phyloP scores from a whole-genome alignment of 495 filamentous ascomycete species.

The Parachaetomium inaequale region DNA sequence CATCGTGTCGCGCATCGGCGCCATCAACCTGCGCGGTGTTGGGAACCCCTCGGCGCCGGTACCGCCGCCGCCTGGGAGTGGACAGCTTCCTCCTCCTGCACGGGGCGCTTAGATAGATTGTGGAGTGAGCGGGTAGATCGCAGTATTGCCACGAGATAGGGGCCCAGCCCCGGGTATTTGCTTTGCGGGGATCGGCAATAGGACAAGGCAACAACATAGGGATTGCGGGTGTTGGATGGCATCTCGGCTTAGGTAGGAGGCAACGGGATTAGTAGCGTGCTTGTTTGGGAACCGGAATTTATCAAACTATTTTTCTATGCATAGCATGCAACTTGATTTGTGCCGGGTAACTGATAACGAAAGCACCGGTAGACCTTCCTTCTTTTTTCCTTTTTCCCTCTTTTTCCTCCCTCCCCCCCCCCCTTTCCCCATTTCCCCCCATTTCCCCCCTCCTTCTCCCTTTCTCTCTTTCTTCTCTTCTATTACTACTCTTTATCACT shows the following conservation, averaged over 20 bases:
- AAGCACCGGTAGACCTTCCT: too few species aligned
- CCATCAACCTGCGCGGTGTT: slow-evolving; percentile 56
- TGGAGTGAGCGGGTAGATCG: neutral
- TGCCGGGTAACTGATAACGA: neutral
- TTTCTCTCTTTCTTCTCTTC: too few species aligned
- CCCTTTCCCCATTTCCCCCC: too few species aligned
- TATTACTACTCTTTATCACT: too few species aligned
- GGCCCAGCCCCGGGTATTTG: neutral
- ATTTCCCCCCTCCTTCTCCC: too few species aligned
- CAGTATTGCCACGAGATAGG: neutral
- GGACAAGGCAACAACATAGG: neutral
- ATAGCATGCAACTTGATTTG: neutral
- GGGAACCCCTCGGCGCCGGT: slow-evolving; percentile 1
- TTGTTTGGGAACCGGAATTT: neutral
- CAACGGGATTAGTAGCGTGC: neutral
- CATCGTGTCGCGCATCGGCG: slow-evolving; percentile 82
- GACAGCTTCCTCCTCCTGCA: neutral
- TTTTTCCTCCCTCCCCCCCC: too few species aligned
- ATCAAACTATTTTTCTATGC: neutral
- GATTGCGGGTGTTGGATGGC: neutral
- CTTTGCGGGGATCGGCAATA: neutral
- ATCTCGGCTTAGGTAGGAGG: slow-evolving; percentile 51
- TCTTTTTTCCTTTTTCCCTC: too few species aligned
- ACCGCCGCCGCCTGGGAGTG: neutral
- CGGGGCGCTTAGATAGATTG: neutral